Conservation (phyloP, 306 rosid species). For the Prunus persica region DNA sequence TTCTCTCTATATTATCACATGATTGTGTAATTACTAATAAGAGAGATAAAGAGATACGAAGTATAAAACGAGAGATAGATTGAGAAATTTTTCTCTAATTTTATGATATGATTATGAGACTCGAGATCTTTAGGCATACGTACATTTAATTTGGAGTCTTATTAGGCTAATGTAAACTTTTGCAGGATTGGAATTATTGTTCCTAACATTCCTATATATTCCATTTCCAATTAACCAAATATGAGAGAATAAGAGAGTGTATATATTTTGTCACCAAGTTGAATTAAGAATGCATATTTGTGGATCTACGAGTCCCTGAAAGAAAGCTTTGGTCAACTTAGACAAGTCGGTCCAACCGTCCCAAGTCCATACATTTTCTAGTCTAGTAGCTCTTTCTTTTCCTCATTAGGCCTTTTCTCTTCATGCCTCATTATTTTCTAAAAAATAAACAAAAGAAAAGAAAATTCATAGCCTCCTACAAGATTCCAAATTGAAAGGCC, state of each 20-base stretch:
- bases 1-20: too few species aligned
- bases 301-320: not conserved
- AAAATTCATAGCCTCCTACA: not conserved
- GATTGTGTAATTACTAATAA: too few species aligned
- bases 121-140: not conserved
- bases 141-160: not conserved
- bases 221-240: not conserved
- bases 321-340: conserved; percentile 6
- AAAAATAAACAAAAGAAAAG: not conserved
- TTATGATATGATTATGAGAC: accelerated
- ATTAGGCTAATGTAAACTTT: not conserved
- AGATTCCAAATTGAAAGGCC: conserved; percentile 17
- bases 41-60: too few species aligned
- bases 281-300: not conserved
- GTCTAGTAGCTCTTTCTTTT: not conserved
- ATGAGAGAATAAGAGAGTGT: not conserved
- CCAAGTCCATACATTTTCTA: not conserved
- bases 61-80: too few species aligned
- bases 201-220: not conserved
- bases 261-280: not conserved
- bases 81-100: not conserved
- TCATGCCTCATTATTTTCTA: not conserved
- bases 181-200: not conserved
- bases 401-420: not conserved
- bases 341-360: not conserved